These are phyloP conservation scores for Excoecaria cochinchinensis DNA, from an alignment of 345 rosid species.

Conservation along the genomic window DNA sequence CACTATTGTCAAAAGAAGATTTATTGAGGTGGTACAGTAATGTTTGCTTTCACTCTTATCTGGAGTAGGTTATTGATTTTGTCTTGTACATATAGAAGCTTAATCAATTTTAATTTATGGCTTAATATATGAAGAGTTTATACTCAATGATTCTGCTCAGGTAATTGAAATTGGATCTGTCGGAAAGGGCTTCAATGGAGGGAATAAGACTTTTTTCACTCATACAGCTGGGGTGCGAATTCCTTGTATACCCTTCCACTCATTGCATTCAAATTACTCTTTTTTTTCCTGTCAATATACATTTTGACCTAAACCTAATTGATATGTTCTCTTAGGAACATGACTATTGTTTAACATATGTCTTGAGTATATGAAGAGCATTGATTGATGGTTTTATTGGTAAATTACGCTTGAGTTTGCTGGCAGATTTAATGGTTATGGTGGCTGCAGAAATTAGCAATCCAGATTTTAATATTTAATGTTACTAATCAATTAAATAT, in stretches of 20 bases:
- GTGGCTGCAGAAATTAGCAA: neutral
- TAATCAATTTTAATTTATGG: neutral
- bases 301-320: neutral
- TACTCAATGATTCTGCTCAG: slow-evolving; percentile 38
- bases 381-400: neutral
- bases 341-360: neutral
- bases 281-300: too few species aligned
- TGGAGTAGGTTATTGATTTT: neutral
- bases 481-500: neutral
- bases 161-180: slow-evolving; percentile 94
- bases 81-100: neutral
- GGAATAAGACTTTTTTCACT: slow-evolving; percentile 59
- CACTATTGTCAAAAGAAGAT: neutral
- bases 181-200: slow-evolving; percentile 63
- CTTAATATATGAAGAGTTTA: slow-evolving; percentile 11
- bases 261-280: neutral
- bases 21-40: neutral
- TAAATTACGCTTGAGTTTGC: neutral
- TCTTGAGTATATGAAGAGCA: neutral
- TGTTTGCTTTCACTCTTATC: neutral
- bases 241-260: slow-evolving; percentile 17
- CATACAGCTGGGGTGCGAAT: slow-evolving; percentile 64
- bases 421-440: neutral
- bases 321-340: neutral
- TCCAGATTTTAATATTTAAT: neutral